These are phyloP conservation scores for California macrophylla DNA, from an alignment of 441 rosid genomes.

Conservation along the genomic window DNA sequence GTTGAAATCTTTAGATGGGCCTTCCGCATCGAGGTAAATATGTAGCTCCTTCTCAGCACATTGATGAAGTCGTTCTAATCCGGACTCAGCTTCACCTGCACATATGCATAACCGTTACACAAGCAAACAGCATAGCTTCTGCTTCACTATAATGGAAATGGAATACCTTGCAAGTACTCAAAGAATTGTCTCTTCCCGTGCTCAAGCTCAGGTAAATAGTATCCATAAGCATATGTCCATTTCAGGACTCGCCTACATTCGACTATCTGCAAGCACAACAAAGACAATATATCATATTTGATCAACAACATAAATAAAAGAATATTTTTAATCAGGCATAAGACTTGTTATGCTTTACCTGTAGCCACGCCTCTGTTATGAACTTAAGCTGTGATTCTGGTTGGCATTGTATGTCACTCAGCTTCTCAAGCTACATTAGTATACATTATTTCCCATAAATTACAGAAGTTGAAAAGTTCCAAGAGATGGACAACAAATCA, in stretches of 20 bases:
- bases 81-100: conserved; percentile 72
- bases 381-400: conserved; percentile 75
- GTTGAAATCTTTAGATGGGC: conserved; percentile 44
- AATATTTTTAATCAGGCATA: conserved; percentile 1
- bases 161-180: conserved; percentile 67
- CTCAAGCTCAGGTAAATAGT: conserved; percentile 53
- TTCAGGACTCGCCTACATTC: conserved; percentile 77
- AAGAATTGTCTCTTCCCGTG: conserved; percentile 60
- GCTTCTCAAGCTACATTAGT: conserved; percentile 48
- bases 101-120: not conserved
- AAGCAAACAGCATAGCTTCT: conserved; percentile 2
- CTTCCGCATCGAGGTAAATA: conserved; percentile 36
- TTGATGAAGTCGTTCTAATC: conserved; percentile 70
- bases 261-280: conserved; percentile 38
- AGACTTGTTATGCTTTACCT: conserved; percentile 30
- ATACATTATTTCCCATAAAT: conserved; percentile 8
- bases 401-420: conserved; percentile 65
- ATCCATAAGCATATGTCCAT: conserved; percentile 82
- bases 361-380: conserved; percentile 73
- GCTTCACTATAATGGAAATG: not conserved
- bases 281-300: not conserved
- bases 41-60: conserved; percentile 72
- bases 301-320: not conserved
- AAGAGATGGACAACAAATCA: not conserved
- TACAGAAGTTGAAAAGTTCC: not conserved